Conservation (phyloP, 1,139 yeast genomes). For the Yamadazyma sp. region DNA sequence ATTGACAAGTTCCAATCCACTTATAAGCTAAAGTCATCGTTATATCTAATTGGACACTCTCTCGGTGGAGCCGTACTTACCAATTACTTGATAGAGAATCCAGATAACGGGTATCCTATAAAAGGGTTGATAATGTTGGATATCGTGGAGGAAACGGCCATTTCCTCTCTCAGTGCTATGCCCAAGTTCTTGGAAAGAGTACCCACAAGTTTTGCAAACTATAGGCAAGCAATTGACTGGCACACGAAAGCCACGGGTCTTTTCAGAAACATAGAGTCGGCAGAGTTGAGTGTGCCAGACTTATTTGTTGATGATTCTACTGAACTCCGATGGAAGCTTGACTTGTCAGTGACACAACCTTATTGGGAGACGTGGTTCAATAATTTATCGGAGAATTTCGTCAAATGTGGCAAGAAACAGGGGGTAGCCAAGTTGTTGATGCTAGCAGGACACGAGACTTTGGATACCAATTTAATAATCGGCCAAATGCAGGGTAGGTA, state of each 20-base stretch:
- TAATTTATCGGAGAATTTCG: conserved; percentile 66
- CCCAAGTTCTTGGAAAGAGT: conserved; percentile 57
- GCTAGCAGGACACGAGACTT: conserved; percentile 86
- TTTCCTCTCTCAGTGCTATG: conserved; percentile 67
- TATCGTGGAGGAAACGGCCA: conserved; percentile 92
- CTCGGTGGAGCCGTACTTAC: conserved; percentile 88
- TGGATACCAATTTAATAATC: conserved; percentile 80
- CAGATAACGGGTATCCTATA: conserved; percentile 23
- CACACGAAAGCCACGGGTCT: conserved; percentile 51
- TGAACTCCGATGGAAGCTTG: conserved; percentile 57
- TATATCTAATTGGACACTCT: conserved; percentile 80
- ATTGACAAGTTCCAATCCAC: conserved; percentile 34
- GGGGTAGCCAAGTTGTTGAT: conserved; percentile 67
- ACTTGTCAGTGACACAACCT: conserved; percentile 57
- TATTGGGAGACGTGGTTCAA: conserved; percentile 85
- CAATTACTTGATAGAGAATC: conserved; percentile 26
- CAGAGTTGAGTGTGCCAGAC: conserved; percentile 75
- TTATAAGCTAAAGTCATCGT: conserved; percentile 16
- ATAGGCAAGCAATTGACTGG: conserved; percentile 77
- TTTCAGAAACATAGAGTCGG: conserved; percentile 61
- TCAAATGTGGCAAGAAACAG: conserved; percentile 25
- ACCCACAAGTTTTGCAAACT: conserved; percentile 56
- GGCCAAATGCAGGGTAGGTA: conserved; percentile 98
- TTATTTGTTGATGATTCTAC: conserved; percentile 31
- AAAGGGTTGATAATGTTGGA: conserved; percentile 79